Evolutionary conservation across 2,329 filamentous ascomycete species (phyloP).

Genomic region (Cordyceps farinosa): DNA sequence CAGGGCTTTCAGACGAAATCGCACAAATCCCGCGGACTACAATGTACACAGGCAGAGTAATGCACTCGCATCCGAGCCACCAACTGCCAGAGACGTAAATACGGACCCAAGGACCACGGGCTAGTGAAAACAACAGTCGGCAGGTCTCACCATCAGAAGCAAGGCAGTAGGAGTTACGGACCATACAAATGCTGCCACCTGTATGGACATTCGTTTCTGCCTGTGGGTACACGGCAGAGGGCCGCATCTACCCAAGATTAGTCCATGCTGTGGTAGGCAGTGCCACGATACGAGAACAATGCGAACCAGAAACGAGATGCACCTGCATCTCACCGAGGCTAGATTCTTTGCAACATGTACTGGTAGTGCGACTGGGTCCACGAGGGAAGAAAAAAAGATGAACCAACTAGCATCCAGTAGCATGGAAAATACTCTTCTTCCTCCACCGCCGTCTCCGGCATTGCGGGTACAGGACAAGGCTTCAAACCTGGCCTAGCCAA

Average conservation of each 20-base stretch:
- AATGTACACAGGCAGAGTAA: too few species aligned
- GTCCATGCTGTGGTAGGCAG: not conserved
- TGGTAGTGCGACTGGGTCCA: not conserved
- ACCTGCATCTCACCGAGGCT: not conserved
- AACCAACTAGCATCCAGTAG: not conserved
- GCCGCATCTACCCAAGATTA: too few species aligned
- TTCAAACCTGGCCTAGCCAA: not conserved
- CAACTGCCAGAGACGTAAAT: not conserved
- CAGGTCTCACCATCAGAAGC: not conserved
- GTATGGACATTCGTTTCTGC: not conserved
- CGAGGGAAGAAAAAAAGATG: not conserved
- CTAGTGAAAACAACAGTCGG: not conserved
- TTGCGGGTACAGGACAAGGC: not conserved
- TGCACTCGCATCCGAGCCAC: too few species aligned
- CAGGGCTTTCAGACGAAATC: too few species aligned
- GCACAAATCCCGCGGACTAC: too few species aligned
- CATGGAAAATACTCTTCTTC: not conserved
- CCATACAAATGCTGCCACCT: not conserved
- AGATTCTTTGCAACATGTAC: not conserved
- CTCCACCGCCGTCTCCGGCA: constrained; percentile 1
- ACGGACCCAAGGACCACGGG: not conserved
- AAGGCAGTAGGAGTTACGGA: not conserved
- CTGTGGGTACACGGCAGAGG: not conserved
- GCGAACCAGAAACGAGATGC: not conserved
- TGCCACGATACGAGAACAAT: not conserved